Base-by-base conservation (phyloP, 495 filamentous ascomycete species). In the Emericellopsis terricola region DNA sequence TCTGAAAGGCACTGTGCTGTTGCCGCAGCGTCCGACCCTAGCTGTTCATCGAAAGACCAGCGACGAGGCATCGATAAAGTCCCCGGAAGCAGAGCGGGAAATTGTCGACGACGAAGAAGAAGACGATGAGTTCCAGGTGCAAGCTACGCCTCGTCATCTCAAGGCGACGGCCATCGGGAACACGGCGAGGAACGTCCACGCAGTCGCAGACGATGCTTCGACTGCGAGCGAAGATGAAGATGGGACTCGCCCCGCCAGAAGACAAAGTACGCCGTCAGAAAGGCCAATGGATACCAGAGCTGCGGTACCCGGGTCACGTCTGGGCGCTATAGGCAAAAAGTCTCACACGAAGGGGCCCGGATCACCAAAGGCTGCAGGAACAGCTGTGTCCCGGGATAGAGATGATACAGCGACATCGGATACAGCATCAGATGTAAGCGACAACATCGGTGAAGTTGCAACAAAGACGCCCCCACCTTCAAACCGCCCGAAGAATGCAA, bases 51-150 rank as follows among this genome's bases (percentile, higher is more conserved):
- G n/a, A n/a, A n/a, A n/a, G n/a, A n/a, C n/a, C n/a, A n/a, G n/a
- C n/a, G n/a, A n/a, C n/a, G n/a, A n/a, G n/a, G n/a, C n/a, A n/a
- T n/a, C n/a, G n/a, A n/a, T n/a, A n/a, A n/a, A n/a, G n/a, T n/a
- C n/a, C n/a, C n/a, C n/a, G n/a, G n/a, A n/a, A n/a, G n/a, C n/a
- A n/a, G n/a, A n/a, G n/a, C n/a, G n/a, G n/a, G n/a, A n/a, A n/a
- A n/a, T n/a, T n/a, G 10, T 23, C n/a, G 8, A 20, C 16, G 16
- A 31, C 6, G 36, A 47, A 17, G 48, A 47, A 15, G 58, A 63
- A 10, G 53, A 60, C 32, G 50, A 55, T 36, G 65, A 59, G 34
- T 69, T 68, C 34, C 60, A 73, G 37, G 57, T 65, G 11, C 69
- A 65, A 42, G 50, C 50, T 18, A 62, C 60, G 1, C 66, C 65